Base-by-base conservation (phyloP, 192 early-diverging fungal genomes). In the Backusella tarrabulga region DNA sequence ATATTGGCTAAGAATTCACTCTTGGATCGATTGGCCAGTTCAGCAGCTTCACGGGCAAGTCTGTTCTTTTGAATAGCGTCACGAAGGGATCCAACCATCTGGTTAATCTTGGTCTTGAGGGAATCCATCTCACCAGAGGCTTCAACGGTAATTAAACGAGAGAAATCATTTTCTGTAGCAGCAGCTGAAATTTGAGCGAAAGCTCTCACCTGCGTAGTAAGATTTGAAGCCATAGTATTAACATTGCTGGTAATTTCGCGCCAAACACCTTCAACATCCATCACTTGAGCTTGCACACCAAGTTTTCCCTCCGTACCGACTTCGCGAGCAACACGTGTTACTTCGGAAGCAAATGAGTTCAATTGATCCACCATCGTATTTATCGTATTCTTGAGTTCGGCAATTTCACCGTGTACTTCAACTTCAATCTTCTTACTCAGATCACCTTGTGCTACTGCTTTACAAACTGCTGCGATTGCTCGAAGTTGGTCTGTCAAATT, bases 11-110 rank as follows among this genome's bases (percentile, higher is more conserved):
- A 75, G 82, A 90, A 90, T 77, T 91, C 86, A 79, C 84, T 90
- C 85, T 93, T 94, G 73, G 92, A 92, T 14, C 94, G 84, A 74
- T 94, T 95, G 14, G 94, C 94, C 32, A 91, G 74, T 84, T 94
- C 92, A 26, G 94, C 94, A 7, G 91, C 86, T 69, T 94, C 92
- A 81, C 93, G 89, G 15, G 94, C 93, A 42, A 88, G 84, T 14
- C 89, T 89, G 80, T 95, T 91, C 84, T 91, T 90, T 78, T 91
- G 84, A 74, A 95, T 90, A 73, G 89, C 91, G 67, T 91, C 91
- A 23, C 92, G 88, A 56, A 95, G 84, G 19, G 88, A 89, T 38
- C 84, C 86, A n/a, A 91, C 87, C 90, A 92, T 92, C 69, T 90
- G 84, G 78, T 92, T 91, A 73, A 92, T 92, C 78, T 89, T 85